These are phyloP conservation scores for Phlebiopsis gigantea DNA, from an alignment of 768 basidiomycete genomes.

Conservation along the genomic window DNA sequence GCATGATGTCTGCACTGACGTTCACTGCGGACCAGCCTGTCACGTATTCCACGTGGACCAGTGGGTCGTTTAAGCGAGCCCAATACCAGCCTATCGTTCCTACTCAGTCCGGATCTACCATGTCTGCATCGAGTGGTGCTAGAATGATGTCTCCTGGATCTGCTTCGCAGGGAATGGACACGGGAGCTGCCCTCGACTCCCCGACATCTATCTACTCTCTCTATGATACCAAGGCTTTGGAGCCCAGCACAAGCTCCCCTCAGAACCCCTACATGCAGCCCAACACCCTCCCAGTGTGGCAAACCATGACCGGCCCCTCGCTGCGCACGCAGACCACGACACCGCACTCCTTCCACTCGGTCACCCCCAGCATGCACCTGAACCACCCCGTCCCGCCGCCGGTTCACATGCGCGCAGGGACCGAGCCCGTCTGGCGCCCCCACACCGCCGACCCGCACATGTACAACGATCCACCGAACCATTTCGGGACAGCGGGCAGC, in stretches of 20 bases:
- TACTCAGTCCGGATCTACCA: not conserved
- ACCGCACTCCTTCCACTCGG: conserved; percentile 18
- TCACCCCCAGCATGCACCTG: conserved; percentile 21
- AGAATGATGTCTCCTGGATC: not conserved
- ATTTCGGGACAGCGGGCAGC: conserved; percentile 4
- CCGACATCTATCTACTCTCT: not conserved
- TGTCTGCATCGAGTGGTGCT: no score
- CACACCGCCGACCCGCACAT: conserved; percentile 16
- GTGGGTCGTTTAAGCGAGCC: not conserved
- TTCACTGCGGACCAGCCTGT: not conserved
- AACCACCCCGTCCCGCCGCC: conserved; percentile 10
- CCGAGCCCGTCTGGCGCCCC: conserved; percentile 16
- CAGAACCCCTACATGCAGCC: not conserved
- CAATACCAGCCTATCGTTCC: not conserved
- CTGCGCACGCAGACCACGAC: conserved; percentile 14
- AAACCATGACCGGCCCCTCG: not conserved
- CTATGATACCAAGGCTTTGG: not conserved
- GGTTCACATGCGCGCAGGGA: conserved; percentile 14
- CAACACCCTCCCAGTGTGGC: not conserved
- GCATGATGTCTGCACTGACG: conserved; percentile 4
- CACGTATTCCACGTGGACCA: not conserved
- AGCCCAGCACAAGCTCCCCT: not conserved
- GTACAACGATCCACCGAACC: not conserved
- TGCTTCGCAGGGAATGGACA: not conserved
- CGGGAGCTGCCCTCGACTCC: not conserved